Percentiles rank a stretch among this genome's conserved stretches.
phyloP scores from a whole-genome alignment of 2,329 filamentous ascomycete genomes.

The Boeremia exigua region DNA sequence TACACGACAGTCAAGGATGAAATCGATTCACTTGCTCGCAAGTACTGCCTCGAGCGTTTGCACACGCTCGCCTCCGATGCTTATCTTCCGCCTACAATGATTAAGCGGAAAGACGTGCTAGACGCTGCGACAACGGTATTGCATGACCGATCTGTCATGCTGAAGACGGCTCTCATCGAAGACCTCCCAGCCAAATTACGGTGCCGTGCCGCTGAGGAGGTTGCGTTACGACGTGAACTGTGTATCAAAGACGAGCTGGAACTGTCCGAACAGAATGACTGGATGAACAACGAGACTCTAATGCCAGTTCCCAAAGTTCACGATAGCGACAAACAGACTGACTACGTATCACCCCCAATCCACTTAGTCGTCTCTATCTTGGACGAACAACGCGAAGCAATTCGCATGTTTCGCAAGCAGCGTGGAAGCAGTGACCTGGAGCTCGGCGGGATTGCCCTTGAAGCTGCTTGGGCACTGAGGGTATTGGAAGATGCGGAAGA shows the following conservation, averaged over 20 bases:
- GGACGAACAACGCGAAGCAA: constrained; percentile 22
- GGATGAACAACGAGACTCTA: constrained; percentile 9
- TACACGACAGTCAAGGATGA: background rate
- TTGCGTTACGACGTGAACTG: background rate
- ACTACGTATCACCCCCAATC: background rate
- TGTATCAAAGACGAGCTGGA: background rate
- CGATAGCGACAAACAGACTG: background rate
- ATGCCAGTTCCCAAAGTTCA: background rate
- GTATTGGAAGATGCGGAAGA: constrained; percentile 21
- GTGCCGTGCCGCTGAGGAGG: background rate
- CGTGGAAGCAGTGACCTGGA: constrained; percentile 9
- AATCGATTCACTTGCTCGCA: background rate
- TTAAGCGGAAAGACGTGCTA: constrained; percentile 1
- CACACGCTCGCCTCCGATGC: background rate
- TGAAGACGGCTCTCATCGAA: background rate
- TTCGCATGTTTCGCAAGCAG: constrained; percentile 14
- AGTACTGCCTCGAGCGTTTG: constrained; percentile 17
- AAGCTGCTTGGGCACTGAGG: constrained; percentile 23
- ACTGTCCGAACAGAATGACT: constrained; percentile 5
- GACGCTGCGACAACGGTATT: background rate
- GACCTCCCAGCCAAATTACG: constrained; percentile 4
- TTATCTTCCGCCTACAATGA: background rate
- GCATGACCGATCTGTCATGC: background rate
- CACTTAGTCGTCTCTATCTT: constrained; percentile 11
- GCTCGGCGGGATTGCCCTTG: constrained; percentile 1